Evolutionary conservation across 257 asterid genomes (phyloP), one percentile per base, ranked within the genome.

Genomic region (Fraxinus pennsylvanica): DNA sequence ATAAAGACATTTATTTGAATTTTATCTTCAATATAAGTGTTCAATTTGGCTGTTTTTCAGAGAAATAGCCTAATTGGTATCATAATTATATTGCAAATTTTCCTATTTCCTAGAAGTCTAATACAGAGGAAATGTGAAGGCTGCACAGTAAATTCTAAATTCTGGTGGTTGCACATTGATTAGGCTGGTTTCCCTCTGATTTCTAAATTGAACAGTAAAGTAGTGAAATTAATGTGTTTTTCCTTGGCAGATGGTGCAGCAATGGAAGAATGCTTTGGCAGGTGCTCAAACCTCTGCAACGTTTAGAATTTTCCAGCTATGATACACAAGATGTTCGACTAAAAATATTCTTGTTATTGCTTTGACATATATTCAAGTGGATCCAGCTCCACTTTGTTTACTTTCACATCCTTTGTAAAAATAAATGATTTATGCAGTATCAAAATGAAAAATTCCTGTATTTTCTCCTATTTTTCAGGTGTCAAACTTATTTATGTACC

Each of bases 261-360:
- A 68, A 14, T 73, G 84, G 86, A 85, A 61, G 59, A 76, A 52
- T 89, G 92, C 82, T 57, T 80, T 72, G 87, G 80, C 4, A 32
- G 68, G 22, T 90, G 94, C 76, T 66, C 39, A 69, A 67, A 81
- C 79, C 69, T 81, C 73, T 81, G 81, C 79, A 72, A 66, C 3
- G 1, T 5, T 54, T 47, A 77, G 84, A 65, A 19, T 10, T 38
- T 14, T 25, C 35, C 17, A 30, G 68, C 17, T 0, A 25, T 47
- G 76, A 52, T 47, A 77, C 69, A 25, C 38, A 5, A 22, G 54
- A 30, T 5, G 33, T 63, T 61, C 17, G 1, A 8, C 15, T 61
- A 61, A 4, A 61, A 22, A 22, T 22, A 61, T 61, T 61, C 68
- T 61, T 22, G 4, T 61, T 22, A 61, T 61, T 21, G 17, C 69